phyloP scores from a whole-genome alignment of 768 basidiomycete genomes.

The Termitomyces sp. region DNA sequence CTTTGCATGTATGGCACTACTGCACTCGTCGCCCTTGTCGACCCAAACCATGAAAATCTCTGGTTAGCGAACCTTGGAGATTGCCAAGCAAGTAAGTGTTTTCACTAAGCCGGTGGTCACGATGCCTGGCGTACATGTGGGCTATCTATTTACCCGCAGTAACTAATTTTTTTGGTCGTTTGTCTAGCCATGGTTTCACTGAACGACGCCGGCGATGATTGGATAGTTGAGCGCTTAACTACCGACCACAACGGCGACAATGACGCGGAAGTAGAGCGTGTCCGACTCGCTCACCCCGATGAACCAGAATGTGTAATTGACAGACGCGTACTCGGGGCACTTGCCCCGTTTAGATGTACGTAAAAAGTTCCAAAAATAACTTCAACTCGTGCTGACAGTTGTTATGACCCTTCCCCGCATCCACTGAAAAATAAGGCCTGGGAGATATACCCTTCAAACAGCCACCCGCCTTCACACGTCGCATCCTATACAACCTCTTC shows the following conservation, averaged over 20 bases:
- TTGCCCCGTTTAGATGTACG: constrained; percentile 77
- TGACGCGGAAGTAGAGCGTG: constrained; percentile 60
- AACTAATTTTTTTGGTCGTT: constrained; percentile 10
- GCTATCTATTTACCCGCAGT: constrained; percentile 2
- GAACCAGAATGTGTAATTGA: constrained; percentile 69
- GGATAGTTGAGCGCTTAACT: constrained; percentile 64
- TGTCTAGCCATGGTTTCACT: constrained; percentile 51
- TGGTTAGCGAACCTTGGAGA: constrained; percentile 85
- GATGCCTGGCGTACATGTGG: constrained; percentile 2
- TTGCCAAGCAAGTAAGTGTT: constrained; percentile 66
- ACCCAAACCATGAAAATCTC: constrained; percentile 64
- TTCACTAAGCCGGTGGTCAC: constrained; percentile 12
- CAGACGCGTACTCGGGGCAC: constrained; percentile 69
- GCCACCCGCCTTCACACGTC: constrained; percentile 64
- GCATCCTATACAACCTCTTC: constrained; percentile 63
- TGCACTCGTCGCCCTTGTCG: constrained; percentile 69
- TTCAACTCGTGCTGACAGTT: background rate
- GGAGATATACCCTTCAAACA: constrained; percentile 76
- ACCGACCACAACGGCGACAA: constrained; percentile 71
- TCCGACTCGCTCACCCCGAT: constrained; percentile 62
- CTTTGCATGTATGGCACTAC: constrained; percentile 82
- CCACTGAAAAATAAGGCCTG: constrained; percentile 41
- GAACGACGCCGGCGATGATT: constrained; percentile 43
- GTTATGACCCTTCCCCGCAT: constrained; percentile 9
- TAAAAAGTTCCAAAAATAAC: constrained; percentile 23